Conservation (phyloP, 768 basidiomycete species). For the Dioszegia aurantiaca region DNA sequence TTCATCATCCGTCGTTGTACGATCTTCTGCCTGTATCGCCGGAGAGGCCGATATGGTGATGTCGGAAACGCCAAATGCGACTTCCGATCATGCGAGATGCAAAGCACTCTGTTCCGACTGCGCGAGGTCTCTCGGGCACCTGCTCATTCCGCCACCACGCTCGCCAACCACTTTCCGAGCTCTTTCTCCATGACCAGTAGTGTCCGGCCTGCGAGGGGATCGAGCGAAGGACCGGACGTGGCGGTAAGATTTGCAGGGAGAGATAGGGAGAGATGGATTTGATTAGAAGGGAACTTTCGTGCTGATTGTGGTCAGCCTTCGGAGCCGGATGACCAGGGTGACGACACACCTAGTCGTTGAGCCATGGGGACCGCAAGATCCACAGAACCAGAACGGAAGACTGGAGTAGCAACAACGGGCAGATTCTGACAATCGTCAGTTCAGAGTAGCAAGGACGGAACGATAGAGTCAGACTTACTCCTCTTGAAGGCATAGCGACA, state of each 20-base stretch:
- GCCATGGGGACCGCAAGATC: conserved; percentile 40
- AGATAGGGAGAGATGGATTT: conserved; percentile 43
- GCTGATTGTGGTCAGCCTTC: conserved; percentile 26
- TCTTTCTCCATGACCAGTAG: conserved; percentile 45
- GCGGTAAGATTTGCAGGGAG: conserved; percentile 32
- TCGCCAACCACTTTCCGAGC: conserved; percentile 33
- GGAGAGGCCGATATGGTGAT: too few species aligned
- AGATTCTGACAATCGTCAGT: conserved; percentile 29
- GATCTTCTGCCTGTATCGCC: too few species aligned
- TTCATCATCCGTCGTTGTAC: too few species aligned
- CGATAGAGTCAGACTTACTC: conserved; percentile 34
- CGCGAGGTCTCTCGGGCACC: too few species aligned
- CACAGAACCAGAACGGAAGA: conserved; percentile 32
- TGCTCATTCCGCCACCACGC: too few species aligned
- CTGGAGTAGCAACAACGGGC: conserved; percentile 34
- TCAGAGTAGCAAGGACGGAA: too few species aligned
- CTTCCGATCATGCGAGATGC: too few species aligned
- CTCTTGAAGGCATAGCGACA: conserved; percentile 42
- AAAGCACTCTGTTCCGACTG: too few species aligned
- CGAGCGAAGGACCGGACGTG: conserved; percentile 28
- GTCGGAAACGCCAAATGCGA: too few species aligned
- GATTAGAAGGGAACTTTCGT: conserved; percentile 37
- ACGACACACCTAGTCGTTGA: conserved; percentile 36
- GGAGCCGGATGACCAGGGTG: too few species aligned
- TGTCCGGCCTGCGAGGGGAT: conserved; percentile 35